These are phyloP conservation scores for Ogataea saltuana DNA, from an alignment of 805 yeast genomes.

Conservation along the genomic window DNA sequence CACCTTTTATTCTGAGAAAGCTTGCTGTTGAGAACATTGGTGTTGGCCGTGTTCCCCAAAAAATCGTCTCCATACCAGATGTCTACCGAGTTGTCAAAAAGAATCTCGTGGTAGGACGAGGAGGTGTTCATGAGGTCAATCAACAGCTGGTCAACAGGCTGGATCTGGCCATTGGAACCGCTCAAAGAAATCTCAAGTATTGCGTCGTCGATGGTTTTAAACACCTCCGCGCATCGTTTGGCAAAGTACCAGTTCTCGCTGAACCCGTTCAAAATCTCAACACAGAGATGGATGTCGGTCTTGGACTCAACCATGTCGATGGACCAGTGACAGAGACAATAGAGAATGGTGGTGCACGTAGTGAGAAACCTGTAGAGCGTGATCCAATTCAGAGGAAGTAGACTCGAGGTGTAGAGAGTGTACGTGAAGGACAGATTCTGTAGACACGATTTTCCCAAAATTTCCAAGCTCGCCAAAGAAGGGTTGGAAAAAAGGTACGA, in stretches of 20 bases:
- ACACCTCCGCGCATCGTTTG: slow-evolving; percentile 44
- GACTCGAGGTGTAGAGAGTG: slow-evolving; percentile 43
- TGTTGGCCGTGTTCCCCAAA: slow-evolving; percentile 5
- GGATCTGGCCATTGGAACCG: slow-evolving; percentile 36
- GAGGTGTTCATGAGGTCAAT: slow-evolving; percentile 45
- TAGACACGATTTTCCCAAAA: slow-evolving; percentile 46
- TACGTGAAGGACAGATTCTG: slow-evolving; percentile 49
- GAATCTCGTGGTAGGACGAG: slow-evolving; percentile 44
- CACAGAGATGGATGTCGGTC: slow-evolving; percentile 46
- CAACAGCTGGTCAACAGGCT: slow-evolving; percentile 42
- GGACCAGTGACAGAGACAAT: slow-evolving; percentile 48
- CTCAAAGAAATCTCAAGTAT: slow-evolving; percentile 46
- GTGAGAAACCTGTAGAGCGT: slow-evolving; percentile 47
- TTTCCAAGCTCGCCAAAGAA: slow-evolving; percentile 39
- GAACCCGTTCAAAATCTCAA: slow-evolving; percentile 47
- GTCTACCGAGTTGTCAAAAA: slow-evolving; percentile 48
- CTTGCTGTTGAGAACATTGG: slow-evolving; percentile 1
- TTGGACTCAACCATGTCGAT: slow-evolving; percentile 47
- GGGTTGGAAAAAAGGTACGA: slow-evolving; percentile 50
- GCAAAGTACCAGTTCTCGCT: slow-evolving; percentile 51
- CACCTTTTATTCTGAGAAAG: background rate
- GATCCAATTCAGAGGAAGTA: slow-evolving; percentile 52
- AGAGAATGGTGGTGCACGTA: slow-evolving; percentile 47
- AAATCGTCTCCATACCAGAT: slow-evolving; percentile 42
- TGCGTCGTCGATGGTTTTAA: slow-evolving; percentile 44